phyloP scores from a whole-genome alignment of 1,284 basidiomycete species.

The Anthracocystis setariae region DNA sequence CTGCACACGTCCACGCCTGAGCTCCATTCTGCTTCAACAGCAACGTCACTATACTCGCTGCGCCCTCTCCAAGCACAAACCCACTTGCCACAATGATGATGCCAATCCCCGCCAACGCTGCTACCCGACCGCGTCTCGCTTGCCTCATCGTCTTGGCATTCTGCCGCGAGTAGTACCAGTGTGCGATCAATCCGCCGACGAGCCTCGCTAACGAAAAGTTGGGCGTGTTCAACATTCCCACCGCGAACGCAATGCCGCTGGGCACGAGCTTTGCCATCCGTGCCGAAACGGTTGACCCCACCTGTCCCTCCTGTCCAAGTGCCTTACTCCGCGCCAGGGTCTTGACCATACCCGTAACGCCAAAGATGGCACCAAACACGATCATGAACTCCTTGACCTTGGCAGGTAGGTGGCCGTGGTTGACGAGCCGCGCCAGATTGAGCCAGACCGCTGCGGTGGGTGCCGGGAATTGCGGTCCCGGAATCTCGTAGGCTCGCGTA shows the following conservation, averaged over 20 bases:
- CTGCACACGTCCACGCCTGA: constrained; percentile 80
- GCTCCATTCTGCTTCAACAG: constrained; percentile 79
- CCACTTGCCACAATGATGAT: constrained; percentile 91
- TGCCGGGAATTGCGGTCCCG: constrained; percentile 88
- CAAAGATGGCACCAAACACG: constrained; percentile 73
- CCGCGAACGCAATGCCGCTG: constrained; percentile 70
- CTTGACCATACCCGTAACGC: constrained; percentile 72
- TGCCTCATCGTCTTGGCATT: neutral
- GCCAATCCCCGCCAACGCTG: constrained; percentile 72
- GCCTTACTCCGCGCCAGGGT: constrained; percentile 70
- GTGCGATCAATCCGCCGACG: constrained; percentile 83
- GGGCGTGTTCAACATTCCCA: constrained; percentile 88
- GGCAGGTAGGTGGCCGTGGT: constrained; percentile 81
- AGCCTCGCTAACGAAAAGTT: constrained; percentile 92
- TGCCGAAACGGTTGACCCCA: constrained; percentile 20
- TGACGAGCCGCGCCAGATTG: constrained; percentile 85
- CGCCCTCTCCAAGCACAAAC: constrained; percentile 91
- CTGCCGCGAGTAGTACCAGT: constrained; percentile 67
- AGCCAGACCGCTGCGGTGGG: constrained; percentile 86
- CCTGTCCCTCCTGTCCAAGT: constrained; percentile 13
- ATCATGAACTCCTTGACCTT: constrained; percentile 84
- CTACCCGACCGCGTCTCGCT: constrained; percentile 2
- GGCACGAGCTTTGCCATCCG: constrained; percentile 29
- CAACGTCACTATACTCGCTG: constrained; percentile 83
- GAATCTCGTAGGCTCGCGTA: constrained; percentile 79